Base-by-base conservation (phyloP, 2,329 filamentous ascomycete species). In the Sarocladiaceae sp. region DNA sequence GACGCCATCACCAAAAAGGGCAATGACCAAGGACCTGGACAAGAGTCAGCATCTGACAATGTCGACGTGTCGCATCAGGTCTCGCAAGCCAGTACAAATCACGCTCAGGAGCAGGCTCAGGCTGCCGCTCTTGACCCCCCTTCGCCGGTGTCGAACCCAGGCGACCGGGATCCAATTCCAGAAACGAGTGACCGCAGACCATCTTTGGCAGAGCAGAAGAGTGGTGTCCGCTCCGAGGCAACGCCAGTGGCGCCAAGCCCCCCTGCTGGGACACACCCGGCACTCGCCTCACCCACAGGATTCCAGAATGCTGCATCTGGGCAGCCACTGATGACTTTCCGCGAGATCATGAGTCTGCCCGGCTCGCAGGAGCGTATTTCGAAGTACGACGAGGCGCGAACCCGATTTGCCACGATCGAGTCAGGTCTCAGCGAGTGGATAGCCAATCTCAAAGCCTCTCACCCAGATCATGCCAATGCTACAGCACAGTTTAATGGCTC, bases 321-420 rank as follows among this genome's bases (percentile, higher is more conserved):
- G 18, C 9, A n/a, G 37, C 56, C 56, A 37, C 66, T 77, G 29
- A 72, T 76, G 50, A 69, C 75, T 2, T 90, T 94, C 63, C 78
- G 82, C 42, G 85, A 95, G 47, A 95, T 96, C 48, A 72, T 88
- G 54, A 79, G 77, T 7, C 72, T 93, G 41, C 72, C 76, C 13
- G 78, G 76, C 2, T 63, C 81, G 0, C 62, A 72, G 12, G 82
- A 93, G 51, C 80, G 89, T 16, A 85, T 93, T 48, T 69, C 74
- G 33, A 82, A 80, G 12, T 95, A 86, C 59, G 78, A 87, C 47
- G 77, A 83, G 47, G 84, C 85, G 0, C 78, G 88, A 34, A 67
- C 77, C 13, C 76, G 85, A 35, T 88, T 89, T 60, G 82, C 84
- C 1, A 62, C 66, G 11, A 80, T 84, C 58, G 81, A 95, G 47